Percentiles rank a stretch among this genome's conserved stretches.
Evolutionary conservation across 805 yeast species (phyloP).

Genomic region (Lipomyces chichibuensis): DNA sequence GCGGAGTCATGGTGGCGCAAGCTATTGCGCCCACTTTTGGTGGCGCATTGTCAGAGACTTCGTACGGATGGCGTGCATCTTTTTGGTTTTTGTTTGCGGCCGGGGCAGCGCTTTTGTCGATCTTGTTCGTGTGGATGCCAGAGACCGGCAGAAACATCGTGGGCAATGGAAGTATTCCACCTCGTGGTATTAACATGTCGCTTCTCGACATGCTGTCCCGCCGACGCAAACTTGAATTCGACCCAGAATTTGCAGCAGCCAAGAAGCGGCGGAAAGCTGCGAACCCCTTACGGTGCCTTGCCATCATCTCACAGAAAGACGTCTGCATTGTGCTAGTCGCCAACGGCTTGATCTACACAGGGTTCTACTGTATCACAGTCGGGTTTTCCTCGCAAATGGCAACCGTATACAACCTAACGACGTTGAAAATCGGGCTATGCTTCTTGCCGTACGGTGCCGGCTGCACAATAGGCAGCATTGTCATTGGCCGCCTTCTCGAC

Average conservation of each 20-base stretch:
- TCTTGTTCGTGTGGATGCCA: slow-evolving; percentile 63
- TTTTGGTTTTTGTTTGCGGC: slow-evolving; percentile 80
- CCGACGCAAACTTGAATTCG: neutral
- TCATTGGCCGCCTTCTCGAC: slow-evolving; percentile 56
- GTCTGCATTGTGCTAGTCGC: slow-evolving; percentile 58
- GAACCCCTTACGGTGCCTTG: slow-evolving; percentile 40
- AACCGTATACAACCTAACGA: slow-evolving; percentile 53
- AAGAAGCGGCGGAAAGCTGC: slow-evolving; percentile 9
- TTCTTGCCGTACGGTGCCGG: slow-evolving; percentile 76
- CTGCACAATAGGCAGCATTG: slow-evolving; percentile 62
- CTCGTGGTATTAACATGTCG: slow-evolving; percentile 41
- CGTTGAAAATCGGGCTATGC: slow-evolving; percentile 66
- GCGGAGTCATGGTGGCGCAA: slow-evolving; percentile 82
- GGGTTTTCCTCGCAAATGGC: slow-evolving; percentile 62
- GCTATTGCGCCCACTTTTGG: slow-evolving; percentile 64
- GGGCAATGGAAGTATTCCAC: slow-evolving; percentile 70
- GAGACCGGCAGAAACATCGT: slow-evolving; percentile 76
- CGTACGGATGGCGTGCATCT: slow-evolving; percentile 83
- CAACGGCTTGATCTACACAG: slow-evolving; percentile 63
- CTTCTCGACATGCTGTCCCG: slow-evolving; percentile 17
- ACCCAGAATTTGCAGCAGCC: neutral
- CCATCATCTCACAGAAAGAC: slow-evolving; percentile 50
- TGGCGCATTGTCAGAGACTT: slow-evolving; percentile 68
- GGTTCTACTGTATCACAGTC: slow-evolving; percentile 72
- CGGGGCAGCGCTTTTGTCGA: slow-evolving; percentile 56